Base-by-base conservation (phyloP, 192 early-diverging fungal genomes). In the Linderina pennispora region DNA sequence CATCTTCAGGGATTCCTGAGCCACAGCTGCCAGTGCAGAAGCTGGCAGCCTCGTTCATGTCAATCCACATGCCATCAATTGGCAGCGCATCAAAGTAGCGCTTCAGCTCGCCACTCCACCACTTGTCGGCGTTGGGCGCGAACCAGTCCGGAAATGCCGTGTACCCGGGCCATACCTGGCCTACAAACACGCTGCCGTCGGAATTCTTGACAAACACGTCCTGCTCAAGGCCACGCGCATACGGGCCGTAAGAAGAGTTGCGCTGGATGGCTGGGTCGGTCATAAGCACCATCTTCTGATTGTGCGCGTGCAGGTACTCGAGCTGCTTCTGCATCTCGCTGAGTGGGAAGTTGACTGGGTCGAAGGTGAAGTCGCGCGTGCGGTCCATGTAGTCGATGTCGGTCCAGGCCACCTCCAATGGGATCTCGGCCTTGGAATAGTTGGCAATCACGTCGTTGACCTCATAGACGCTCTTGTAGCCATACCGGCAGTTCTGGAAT, bases 361-460 rank as follows among this genome's bases (percentile, higher is more conserved):
- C 76, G 33, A 74, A 81, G 1, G 85, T 75, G 33, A 87, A 87
- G 36, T 77, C 74, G 36, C 76, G 78, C 24, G 52, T 65, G 7
- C 32, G 19, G 31, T 84, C 80, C 83, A 87, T 85, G 48, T 85
- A 87, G 44, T 86, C 84, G 35, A 86, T 77, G 45, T 85, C 83
- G 3, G 77, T 78, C 83, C 83, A 85, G 17, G 68, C 64, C 4
- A 54, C 73, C 19, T 84, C 82, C 34, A 84, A 45, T 3, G 84
- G 84, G 35, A 86, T 76, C 8, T 67, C 53, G 15, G 72, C 74
- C 14, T 77, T 45, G 14, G 61, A 49, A 45, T 86, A 81, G 19
- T 64, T 65, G 14, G 61, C 51, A 18, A 84, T 74, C 3, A 80
- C 76, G 3, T 58, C 37, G 31, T 81, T 69, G 14, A 84, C 72